Conservation (phyloP, 2,329 filamentous ascomycete genomes). For the Cladophialophora carrionii region DNA sequence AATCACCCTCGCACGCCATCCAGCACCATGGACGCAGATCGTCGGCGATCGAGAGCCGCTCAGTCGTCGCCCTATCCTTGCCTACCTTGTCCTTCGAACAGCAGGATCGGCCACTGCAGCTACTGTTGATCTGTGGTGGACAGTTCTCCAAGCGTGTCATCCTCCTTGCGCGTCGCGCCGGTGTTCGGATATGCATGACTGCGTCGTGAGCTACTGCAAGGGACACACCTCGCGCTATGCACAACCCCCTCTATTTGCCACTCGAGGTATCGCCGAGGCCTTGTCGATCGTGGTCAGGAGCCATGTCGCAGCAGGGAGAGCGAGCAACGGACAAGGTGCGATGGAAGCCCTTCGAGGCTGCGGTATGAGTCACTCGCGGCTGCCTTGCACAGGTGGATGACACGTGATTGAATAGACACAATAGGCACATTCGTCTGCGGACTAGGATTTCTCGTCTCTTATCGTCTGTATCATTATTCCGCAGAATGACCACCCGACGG, state of each 20-base stretch:
- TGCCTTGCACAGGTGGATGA: neutral
- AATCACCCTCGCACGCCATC: neutral
- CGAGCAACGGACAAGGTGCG: neutral
- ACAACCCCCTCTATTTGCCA: conserved; percentile 8
- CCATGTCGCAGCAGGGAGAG: neutral
- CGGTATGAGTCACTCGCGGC: conserved; percentile 8
- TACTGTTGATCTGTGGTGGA: neutral
- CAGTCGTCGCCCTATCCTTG: neutral
- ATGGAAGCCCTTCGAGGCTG: neutral
- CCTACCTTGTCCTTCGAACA: neutral
- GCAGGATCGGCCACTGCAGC: neutral
- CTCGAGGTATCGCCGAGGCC: neutral
- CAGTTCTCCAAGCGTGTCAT: neutral
- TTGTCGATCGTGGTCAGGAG: neutral
- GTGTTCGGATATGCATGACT: conserved; percentile 11
- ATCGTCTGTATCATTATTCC: conserved; percentile 7
- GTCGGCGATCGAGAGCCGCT: neutral
- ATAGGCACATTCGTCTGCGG: neutral
- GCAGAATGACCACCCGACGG: conserved; percentile 29
- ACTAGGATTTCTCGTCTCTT: neutral
- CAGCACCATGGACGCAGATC: neutral
- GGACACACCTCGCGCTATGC: conserved; percentile 10
- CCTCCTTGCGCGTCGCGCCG: neutral
- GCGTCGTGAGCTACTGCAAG: conserved; percentile 20
- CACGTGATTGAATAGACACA: neutral